These are phyloP conservation scores for Aspergillus incahuasiensis DNA, from an alignment of 495 filamentous ascomycete genomes.

Conservation along the genomic window DNA sequence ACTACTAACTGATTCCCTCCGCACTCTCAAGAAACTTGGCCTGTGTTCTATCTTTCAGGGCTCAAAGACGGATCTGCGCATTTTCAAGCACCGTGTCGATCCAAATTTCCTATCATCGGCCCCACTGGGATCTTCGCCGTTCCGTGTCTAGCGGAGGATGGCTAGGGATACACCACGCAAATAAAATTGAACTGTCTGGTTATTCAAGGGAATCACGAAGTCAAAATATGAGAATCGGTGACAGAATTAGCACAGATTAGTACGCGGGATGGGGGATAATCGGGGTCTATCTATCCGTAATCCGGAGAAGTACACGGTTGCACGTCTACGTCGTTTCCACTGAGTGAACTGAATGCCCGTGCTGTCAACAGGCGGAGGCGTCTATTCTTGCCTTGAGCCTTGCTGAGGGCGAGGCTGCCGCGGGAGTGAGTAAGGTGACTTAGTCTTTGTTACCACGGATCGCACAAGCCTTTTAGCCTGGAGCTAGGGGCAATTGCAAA, in stretches of 20 bases:
- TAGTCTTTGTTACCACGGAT: too few relatives aligned
- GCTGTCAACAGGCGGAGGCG: background rate
- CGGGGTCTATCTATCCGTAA: background rate
- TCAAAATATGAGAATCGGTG: background rate
- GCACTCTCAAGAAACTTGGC: background rate
- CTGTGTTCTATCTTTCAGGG: background rate
- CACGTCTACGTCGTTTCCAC: background rate
- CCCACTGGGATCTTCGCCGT: background rate
- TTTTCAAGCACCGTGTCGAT: background rate
- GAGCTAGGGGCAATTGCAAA: too few relatives aligned
- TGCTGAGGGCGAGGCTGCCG: too few relatives aligned
- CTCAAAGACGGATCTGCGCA: constrained; percentile 1
- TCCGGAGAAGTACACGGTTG: background rate
- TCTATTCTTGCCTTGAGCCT: background rate
- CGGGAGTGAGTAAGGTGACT: too few relatives aligned
- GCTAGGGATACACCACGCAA: background rate
- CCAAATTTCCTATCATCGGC: background rate
- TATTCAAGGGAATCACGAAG: background rate
- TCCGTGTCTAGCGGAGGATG: background rate
- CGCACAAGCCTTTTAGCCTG: too few relatives aligned
- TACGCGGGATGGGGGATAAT: background rate
- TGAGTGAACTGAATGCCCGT: background rate
- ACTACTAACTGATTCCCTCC: background rate
- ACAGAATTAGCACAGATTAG: background rate
- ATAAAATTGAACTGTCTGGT: background rate